Base-by-base conservation (phyloP, 495 filamentous ascomycete genomes). In the Xylaria telfairii region DNA sequence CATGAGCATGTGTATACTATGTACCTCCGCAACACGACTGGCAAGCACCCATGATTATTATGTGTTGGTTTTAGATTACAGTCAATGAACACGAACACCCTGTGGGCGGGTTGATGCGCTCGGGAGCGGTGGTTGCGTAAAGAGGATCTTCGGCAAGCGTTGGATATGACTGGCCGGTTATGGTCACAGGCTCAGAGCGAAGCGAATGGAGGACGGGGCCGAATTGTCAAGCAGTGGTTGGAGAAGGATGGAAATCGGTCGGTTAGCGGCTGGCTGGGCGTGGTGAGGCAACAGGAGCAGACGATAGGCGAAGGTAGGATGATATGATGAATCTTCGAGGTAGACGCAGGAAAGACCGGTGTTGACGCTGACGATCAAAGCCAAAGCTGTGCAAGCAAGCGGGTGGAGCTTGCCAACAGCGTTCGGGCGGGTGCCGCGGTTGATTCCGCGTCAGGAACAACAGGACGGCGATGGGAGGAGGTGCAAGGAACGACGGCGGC, bases 11-110 rank as follows among this genome's bases (percentile, higher is more conserved):
- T 37, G n/a, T 28, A 59, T 51, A 34, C 54, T 49, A 37, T 71
- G 28, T 78, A 86, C 85, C 84, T 84, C 79, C 83, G 80, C 85
- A 87, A 77, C 83, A 87, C 71, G 83, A 83, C 71, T 81, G 80
- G 74, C 80, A 85, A 75, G 78, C 82, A 80, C 84, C 83, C 82
- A 84, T 84, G 69, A 79, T 70, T 74, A 73, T 57, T 73, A 73
- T 65, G 68, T 69, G 71, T 63, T 62, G 66, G 64, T 66, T 67
- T 37, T 34, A 34, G 70, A 71, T 51, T 47, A 60, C 34, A 60
- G 51, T 67, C 63, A 47, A 73, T 69, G 71, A 71, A 72, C 46
- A 86, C 51, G 13, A 42, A 12, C 24, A 59, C 64, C 21, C 39
- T 1, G 9, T 47, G 41, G 21, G 47, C 12, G n/a, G 64, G 28